These are phyloP conservation scores for Cyberlindnera japonica DNA, from an alignment of 805 yeast species.

Conservation along the genomic window DNA sequence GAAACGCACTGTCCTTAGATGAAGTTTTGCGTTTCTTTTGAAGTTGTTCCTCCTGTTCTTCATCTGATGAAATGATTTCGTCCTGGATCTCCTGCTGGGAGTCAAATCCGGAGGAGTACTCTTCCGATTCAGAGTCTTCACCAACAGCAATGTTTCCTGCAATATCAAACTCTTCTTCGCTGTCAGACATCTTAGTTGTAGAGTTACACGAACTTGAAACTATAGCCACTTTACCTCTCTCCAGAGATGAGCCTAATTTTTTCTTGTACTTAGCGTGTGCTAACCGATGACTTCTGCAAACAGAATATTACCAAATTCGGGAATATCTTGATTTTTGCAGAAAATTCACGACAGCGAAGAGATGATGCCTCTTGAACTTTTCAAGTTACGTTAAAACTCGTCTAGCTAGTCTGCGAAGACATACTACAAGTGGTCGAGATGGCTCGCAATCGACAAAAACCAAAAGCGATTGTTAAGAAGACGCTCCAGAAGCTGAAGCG, in stretches of 20 bases:
- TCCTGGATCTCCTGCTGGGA: slow-evolving; percentile 44
- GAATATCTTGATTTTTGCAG: too few species aligned
- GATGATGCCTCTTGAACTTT: too few species aligned
- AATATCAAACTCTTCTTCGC: slow-evolving; percentile 52
- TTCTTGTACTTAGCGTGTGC: neutral
- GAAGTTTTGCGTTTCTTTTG: slow-evolving; percentile 28
- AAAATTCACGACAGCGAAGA: too few species aligned
- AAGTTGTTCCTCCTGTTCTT: slow-evolving; percentile 37
- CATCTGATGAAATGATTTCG: slow-evolving; percentile 48
- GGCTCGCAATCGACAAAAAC: too few species aligned
- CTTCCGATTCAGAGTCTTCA: slow-evolving; percentile 37
- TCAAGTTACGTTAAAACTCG: too few species aligned
- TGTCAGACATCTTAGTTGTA: slow-evolving; percentile 2
- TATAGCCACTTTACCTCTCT: neutral
- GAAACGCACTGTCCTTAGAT: slow-evolving; percentile 34
- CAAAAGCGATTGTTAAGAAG: slow-evolving; percentile 12
- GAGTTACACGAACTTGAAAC: neutral
- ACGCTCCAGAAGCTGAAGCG: slow-evolving; percentile 16
- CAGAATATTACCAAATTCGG: too few species aligned
- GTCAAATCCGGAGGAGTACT: slow-evolving; percentile 28
- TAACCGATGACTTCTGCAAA: neutral
- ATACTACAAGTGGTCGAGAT: too few species aligned
- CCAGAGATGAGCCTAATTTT: neutral
- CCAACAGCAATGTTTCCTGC: slow-evolving; percentile 55
- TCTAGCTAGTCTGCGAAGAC: too few species aligned